Evolutionary conservation across 2,329 filamentous ascomycete genomes (phyloP).

Genomic region (Claviceps sp.): DNA sequence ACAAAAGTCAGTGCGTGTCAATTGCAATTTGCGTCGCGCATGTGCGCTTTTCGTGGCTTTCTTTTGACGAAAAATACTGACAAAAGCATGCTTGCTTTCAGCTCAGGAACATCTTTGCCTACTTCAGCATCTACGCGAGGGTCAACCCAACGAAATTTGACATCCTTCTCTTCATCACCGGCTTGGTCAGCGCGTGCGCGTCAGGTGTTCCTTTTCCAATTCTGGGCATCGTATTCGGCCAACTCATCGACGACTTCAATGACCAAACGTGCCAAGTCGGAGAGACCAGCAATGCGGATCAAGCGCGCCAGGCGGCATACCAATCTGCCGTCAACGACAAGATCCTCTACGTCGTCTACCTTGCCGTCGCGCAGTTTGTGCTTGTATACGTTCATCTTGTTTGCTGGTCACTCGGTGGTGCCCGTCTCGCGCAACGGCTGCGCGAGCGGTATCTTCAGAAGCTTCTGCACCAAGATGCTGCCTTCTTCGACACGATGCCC

Average conservation of each 20-base stretch:
- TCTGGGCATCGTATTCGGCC: conserved; percentile 41
- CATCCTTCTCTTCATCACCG: conserved; percentile 7
- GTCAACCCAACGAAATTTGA: conserved; percentile 10
- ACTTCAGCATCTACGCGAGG: conserved; percentile 1
- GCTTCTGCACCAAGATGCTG: conserved; percentile 41
- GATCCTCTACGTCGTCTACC: conserved; percentile 43
- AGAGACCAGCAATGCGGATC: conserved; percentile 14
- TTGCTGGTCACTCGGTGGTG: conserved; percentile 44
- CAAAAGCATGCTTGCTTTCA: neutral
- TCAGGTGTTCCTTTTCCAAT: conserved; percentile 40
- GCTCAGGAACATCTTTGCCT: conserved; percentile 1
- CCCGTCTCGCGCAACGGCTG: conserved; percentile 42
- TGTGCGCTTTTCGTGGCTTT: neutral
- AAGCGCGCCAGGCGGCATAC: neutral
- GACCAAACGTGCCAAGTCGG: conserved; percentile 17
- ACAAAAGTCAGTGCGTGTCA: neutral
- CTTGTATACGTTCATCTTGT: conserved; percentile 44
- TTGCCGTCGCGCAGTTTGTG: conserved; percentile 44
- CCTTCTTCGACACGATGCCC: conserved; percentile 42
- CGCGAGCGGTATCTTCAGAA: conserved; percentile 40
- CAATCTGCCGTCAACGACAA: conserved; percentile 27
- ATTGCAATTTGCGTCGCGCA: neutral
- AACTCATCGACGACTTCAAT: conserved; percentile 41
- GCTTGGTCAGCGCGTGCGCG: conserved; percentile 4
- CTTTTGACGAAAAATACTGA: neutral